Evolutionary conservation across 2,329 filamentous ascomycete species (phyloP).

Genomic region (Phialophora chinensis): DNA sequence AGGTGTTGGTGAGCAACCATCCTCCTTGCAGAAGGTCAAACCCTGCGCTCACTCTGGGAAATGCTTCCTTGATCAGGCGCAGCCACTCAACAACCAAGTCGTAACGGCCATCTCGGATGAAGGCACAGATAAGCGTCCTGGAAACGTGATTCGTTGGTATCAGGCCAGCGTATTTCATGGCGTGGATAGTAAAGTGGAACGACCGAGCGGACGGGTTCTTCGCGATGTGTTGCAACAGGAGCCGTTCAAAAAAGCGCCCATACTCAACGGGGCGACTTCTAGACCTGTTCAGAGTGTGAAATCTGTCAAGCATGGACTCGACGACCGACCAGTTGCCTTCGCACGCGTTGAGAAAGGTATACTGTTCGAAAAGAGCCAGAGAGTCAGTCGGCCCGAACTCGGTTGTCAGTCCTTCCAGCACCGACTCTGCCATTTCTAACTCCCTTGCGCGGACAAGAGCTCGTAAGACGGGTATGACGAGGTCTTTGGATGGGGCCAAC

Average conservation of each 20-base stretch:
- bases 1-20: slow-evolving; percentile 27
- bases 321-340: slow-evolving; percentile 50
- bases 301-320: slow-evolving; percentile 46
- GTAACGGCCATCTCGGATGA: slow-evolving; percentile 30
- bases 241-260: slow-evolving; percentile 24
- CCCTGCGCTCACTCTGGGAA: slow-evolving; percentile 22
- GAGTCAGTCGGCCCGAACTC: slow-evolving; percentile 43
- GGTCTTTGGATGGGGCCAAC: slow-evolving; percentile 43
- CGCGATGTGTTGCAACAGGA: slow-evolving; percentile 23
- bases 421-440: slow-evolving; percentile 44
- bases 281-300: slow-evolving; percentile 46
- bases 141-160: slow-evolving; percentile 29
- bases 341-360: slow-evolving; percentile 47
- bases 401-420: slow-evolving; percentile 46
- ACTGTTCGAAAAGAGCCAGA: slow-evolving; percentile 47
- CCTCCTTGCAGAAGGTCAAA: slow-evolving; percentile 17
- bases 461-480: slow-evolving; percentile 50
- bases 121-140: slow-evolving; percentile 30
- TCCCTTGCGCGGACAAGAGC: slow-evolving; percentile 48
- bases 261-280: slow-evolving; percentile 32
- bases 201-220: slow-evolving; percentile 21
- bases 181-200: slow-evolving; percentile 30
- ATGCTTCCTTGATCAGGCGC: slow-evolving; percentile 27
- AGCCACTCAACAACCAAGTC: slow-evolving; percentile 33
- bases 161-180: slow-evolving; percentile 33